Evolutionary conservation across 257 asterid genomes (phyloP).

Genomic region (Coffea canephora): DNA sequence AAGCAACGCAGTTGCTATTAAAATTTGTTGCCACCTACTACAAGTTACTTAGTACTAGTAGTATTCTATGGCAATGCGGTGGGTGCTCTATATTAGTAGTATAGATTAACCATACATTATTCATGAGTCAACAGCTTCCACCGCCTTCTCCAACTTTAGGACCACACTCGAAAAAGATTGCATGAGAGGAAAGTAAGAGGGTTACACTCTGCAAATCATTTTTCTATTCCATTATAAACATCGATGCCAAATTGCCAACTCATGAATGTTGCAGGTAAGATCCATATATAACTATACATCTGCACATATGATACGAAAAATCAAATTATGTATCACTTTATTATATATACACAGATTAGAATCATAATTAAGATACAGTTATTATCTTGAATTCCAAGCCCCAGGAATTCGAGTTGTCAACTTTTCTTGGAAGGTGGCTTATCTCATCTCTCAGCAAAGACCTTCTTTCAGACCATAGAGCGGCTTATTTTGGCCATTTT

Average conservation of each 20-base stretch:
- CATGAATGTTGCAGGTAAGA: not conserved
- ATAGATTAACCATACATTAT: no score
- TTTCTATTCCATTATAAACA: not conserved
- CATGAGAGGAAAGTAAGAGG: not conserved
- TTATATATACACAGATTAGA: not conserved
- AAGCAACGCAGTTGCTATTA: not conserved
- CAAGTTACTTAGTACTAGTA: not conserved
- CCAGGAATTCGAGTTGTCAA: not conserved
- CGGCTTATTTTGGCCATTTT: no score
- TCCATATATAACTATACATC: not conserved
- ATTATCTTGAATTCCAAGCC: not conserved
- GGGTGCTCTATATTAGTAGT: no score
- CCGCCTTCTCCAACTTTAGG: not conserved
- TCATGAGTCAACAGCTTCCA: not conserved
- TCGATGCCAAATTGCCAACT: not conserved
- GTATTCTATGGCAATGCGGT: not conserved
- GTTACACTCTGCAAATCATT: not conserved
- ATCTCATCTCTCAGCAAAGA: not conserved
- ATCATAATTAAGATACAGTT: not conserved
- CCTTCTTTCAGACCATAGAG: not conserved
- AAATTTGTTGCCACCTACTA: not conserved
- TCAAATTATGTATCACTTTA: no score
- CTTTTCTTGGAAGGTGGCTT: not conserved
- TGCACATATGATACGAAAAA: not conserved
- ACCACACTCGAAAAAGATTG: not conserved